Base-by-base conservation (phyloP, 179 eudicot species). In the Sideroxylon spinosum region DNA sequence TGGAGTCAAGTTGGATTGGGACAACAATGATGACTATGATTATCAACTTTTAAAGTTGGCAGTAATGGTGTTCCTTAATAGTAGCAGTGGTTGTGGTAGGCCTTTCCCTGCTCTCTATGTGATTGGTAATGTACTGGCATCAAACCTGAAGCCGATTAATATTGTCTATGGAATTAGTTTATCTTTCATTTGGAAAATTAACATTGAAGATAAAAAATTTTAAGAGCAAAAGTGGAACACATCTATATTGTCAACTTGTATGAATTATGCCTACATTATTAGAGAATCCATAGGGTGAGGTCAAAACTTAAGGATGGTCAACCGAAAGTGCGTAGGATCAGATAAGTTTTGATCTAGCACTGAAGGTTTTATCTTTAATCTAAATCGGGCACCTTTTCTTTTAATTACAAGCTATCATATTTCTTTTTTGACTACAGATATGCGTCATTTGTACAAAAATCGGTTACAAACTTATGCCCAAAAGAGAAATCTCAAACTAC, bases 381-480 rank as follows among this genome's bases (percentile, higher is more conserved):
- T 75, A 57, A 48, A 19, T 29, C 26, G 5, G 6, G 37, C 23
- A 7, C 44, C 13, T 8, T 65, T 76, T 3, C 78, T 29, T 76
- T 13, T 19, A 4, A n/a, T 49, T 25, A 46, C 68, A 37, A 9
- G 7, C 1, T 53, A n/a, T 53, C 17, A 22, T 37, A 23, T 59
- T 52, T 9, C 12, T 49, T 46, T 46, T 10, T 69, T 70, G 29
- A 53, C 37, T 17, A 10, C 78, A 86, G 88, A 77, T 48, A 61
- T 55, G 57, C 57, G 61, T 37, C 85, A 82, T 52, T 14, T 89
- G 68, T 91, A 82, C 90, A 93, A 95, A 86, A 89, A 82, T 81
- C 90, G 79, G 55, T 80, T 95, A 55, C 97, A 91, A 78, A 82
- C 49, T 20, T 93, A 83, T 82, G 89, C 98, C 44, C 94, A 91